Percentiles rank a stretch among this genome's conserved stretches.
Evolutionary conservation across 2,329 filamentous ascomycete species (phyloP).

Genomic region (Colletotrichum eleusines): DNA sequence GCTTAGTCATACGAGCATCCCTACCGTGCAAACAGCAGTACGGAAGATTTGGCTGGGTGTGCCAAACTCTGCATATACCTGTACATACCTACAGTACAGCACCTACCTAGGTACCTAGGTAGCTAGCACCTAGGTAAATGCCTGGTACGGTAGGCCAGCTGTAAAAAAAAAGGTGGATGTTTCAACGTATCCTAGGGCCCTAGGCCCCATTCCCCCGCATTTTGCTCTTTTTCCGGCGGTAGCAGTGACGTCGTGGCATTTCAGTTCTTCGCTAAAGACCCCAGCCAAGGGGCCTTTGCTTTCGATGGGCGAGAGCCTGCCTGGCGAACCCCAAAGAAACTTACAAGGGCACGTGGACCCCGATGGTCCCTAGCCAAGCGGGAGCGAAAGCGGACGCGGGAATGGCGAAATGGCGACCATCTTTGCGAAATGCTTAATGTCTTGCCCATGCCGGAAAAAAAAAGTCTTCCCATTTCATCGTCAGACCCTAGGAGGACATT

Average conservation of each 20-base stretch:
- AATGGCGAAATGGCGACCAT: constrained; percentile 20
- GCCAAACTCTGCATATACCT: constrained; percentile 3
- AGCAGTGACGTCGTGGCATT: constrained; percentile 30
- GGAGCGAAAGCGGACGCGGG: constrained; percentile 14
- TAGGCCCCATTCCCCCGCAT: constrained; percentile 38
- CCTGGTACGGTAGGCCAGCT: constrained; percentile 5
- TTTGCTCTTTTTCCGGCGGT: constrained; percentile 33
- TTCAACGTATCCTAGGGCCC: constrained; percentile 34
- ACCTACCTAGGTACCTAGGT: neutral
- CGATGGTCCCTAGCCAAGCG: constrained; percentile 2
- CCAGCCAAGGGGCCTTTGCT: constrained; percentile 9
- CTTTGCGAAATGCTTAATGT: constrained; percentile 27
- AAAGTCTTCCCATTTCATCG: constrained; percentile 34
- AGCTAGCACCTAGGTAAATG: neutral
- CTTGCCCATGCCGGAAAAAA: constrained; percentile 8
- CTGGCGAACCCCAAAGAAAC: constrained; percentile 18
- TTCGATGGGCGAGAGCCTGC: neutral
- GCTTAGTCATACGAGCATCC: constrained; percentile 5
- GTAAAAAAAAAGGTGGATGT: constrained; percentile 28
- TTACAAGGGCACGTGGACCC: constrained; percentile 38
- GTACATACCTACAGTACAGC: no score
- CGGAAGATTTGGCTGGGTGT: neutral
- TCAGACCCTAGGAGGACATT: constrained; percentile 19
- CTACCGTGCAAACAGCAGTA: neutral
- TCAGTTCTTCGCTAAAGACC: constrained; percentile 22